These are phyloP conservation scores for Ustilago tritici DNA, from an alignment of 1,284 basidiomycete species.

Conservation along the genomic window DNA sequence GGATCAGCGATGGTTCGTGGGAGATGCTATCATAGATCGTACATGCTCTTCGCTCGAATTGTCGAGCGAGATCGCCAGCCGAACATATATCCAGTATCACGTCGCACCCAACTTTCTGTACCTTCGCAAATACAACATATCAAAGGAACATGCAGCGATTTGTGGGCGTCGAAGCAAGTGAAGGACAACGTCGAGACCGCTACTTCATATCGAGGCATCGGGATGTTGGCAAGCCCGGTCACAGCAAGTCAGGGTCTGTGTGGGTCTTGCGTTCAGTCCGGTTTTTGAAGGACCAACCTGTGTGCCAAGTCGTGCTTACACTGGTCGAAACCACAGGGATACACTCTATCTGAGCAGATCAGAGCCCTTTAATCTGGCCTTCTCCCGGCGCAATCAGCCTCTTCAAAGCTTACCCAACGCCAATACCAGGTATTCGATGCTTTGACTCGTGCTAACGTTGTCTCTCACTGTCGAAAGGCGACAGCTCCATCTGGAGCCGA, in stretches of 20 bases:
- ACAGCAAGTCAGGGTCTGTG: not conserved
- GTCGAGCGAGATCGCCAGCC: no score
- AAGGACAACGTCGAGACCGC: not conserved
- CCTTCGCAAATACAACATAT: not conserved
- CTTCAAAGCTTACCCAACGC: not conserved
- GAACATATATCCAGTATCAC: no score
- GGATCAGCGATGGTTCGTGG: conserved; percentile 50
- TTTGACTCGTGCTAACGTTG: not conserved
- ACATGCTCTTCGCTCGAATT: no score
- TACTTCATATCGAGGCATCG: not conserved
- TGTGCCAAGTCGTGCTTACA: not conserved
- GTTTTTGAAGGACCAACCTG: not conserved
- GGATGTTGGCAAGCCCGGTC: no score
- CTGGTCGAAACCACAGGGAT: not conserved
- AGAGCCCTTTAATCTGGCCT: not conserved
- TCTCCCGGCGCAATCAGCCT: not conserved
- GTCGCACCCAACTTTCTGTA: not conserved
- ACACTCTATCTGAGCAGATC: not conserved
- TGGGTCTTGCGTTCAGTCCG: not conserved
- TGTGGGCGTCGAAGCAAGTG: not conserved
- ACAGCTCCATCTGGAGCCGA: not conserved
- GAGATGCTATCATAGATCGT: conserved; percentile 29
- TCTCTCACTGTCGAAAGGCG: not conserved
- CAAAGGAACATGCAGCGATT: not conserved
- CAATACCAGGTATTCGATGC: not conserved